phyloP scores from a whole-genome alignment of 192 early-diverging fungal species.

The Coemansia sp. region DNA sequence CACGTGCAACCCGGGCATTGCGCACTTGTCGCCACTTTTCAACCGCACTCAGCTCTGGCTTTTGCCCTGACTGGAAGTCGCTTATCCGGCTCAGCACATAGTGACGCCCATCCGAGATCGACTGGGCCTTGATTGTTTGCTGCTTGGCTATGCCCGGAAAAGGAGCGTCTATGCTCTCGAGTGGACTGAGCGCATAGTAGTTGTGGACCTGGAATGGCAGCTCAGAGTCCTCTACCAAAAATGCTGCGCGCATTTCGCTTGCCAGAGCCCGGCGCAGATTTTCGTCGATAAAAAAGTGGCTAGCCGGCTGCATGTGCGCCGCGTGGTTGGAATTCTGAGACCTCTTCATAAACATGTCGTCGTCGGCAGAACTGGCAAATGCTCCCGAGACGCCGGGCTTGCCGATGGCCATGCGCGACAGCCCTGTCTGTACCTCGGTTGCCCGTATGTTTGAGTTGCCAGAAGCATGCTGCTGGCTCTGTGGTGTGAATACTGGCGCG shows the following conservation, averaged over 20 bases:
- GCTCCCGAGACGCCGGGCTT: neutral
- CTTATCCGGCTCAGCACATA: slow-evolving; percentile 84
- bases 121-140: slow-evolving; percentile 82
- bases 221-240: slow-evolving; percentile 55
- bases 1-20: slow-evolving; percentile 79
- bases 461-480: slow-evolving; percentile 10
- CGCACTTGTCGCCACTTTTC: slow-evolving; percentile 83
- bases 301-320: slow-evolving; percentile 74
- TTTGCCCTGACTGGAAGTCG: slow-evolving; percentile 71
- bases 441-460: neutral
- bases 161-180: slow-evolving; percentile 58
- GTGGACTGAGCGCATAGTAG: slow-evolving; percentile 80
- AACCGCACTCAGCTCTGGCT: slow-evolving; percentile 75
- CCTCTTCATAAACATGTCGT: slow-evolving; percentile 28
- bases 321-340: slow-evolving; percentile 53
- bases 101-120: slow-evolving; percentile 78
- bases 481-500: slow-evolving; percentile 39
- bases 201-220: slow-evolving; percentile 80
- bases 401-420: slow-evolving; percentile 5
- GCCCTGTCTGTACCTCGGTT: slow-evolving; percentile 1
- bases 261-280: slow-evolving; percentile 76
- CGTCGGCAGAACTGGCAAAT: neutral
- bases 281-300: slow-evolving; percentile 85
- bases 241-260: slow-evolving; percentile 42
- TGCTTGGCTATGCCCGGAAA: slow-evolving; percentile 63